Evolutionary conservation across 2,329 filamentous ascomycete species (phyloP), one percentile per base, ranked within the genome.

Genomic region (Leptographium galeiforme): DNA sequence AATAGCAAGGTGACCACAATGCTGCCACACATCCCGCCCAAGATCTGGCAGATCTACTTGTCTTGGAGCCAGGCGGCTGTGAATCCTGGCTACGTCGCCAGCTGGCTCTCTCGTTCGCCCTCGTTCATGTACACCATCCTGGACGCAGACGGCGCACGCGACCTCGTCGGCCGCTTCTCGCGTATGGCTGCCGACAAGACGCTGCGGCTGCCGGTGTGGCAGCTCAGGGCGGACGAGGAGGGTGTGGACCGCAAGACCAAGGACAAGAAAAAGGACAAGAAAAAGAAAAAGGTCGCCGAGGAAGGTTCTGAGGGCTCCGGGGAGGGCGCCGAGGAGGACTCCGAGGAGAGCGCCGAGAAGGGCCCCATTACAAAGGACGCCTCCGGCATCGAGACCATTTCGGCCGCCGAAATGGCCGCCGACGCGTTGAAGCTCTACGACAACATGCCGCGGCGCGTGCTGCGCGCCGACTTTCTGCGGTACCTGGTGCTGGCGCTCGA

Each of bases 401-500:
- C 38, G 25, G 30, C n/a, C 6, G 16, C 49, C 3, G 49, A 36
- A 1, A 19, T 51, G 10, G 41, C 10, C 19, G 8, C 18, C n/a
- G 49, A 58, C 36, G 54, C 53, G 13, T 41, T 57, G n/a, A 13
- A n/a, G 39, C 55, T 57, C 40, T 60, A 57, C 50, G 49, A 51
- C 7, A 53, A 48, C 40, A 57, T 60, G 55, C 51, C 57, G 50
- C 57, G 56, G 11, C 55, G 56, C 16, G 55, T 58, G 11, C 50
- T 58, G 50, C 56, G 58, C 18, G 57, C 57, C 40, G 62, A 65
- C 50, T 54, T 65, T 43, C 53, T 64, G 30, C 62, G 63, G n/a
- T 65, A 64, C 52, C 57, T 64, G 6, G 47, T 64, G 16, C 61
- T 65, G 14, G 52, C 54, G 4, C 56, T 57, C 14, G 63, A 69